Conservation (phyloP, 129 eudicot genomes). For the Centella asiatica region DNA sequence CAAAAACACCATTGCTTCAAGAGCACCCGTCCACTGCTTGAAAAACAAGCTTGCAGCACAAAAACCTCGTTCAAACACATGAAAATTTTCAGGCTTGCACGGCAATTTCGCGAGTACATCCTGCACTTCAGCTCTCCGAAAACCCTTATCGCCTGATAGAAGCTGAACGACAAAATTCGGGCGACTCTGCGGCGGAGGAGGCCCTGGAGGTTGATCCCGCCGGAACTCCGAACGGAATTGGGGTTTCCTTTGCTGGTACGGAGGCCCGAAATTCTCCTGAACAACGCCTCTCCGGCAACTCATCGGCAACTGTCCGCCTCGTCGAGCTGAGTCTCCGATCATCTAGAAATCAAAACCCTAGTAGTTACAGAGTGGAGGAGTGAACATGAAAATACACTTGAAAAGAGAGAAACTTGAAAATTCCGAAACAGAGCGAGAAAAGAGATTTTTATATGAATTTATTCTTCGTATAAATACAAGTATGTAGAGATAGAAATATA, state of each 20-base stretch:
- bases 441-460: too few species aligned
- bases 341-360: background rate
- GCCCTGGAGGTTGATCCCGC: constrained; percentile 29
- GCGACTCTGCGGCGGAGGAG: constrained; percentile 12
- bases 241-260: constrained; percentile 2
- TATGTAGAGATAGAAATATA: too few species aligned
- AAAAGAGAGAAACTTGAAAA: background rate
- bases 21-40: constrained; percentile 50
- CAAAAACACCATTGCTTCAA: constrained; percentile 33
- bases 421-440: background rate
- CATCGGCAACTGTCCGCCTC: background rate
- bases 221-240: constrained; percentile 11
- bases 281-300: background rate
- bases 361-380: background rate
- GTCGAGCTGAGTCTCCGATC: background rate
- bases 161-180: constrained; percentile 48
- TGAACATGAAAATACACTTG: background rate
- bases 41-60: constrained; percentile 31
- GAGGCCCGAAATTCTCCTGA: background rate
- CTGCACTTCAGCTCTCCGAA: constrained; percentile 20
- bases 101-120: constrained; percentile 26
- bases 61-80: constrained; percentile 1
- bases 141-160: constrained; percentile 2
- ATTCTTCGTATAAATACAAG: too few species aligned
- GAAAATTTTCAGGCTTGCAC: constrained; percentile 21